Conservation (phyloP, 805 yeast species). For the Peterozyma toletana region DNA sequence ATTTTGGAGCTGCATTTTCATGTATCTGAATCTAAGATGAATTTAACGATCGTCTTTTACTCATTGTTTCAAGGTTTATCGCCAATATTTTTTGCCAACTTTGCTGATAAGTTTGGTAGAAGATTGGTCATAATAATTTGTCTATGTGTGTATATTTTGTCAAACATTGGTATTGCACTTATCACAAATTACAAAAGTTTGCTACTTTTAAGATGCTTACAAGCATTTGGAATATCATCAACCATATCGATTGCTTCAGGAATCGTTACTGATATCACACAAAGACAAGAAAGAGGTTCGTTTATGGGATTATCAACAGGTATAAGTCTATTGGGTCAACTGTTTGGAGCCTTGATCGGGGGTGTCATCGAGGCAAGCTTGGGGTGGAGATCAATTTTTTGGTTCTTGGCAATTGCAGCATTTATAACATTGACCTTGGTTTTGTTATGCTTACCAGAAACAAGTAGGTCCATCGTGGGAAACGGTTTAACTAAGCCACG, state of each 20-base stretch:
- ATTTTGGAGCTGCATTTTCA: constrained; percentile 46
- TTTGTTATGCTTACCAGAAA: constrained; percentile 58
- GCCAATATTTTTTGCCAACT: constrained; percentile 61
- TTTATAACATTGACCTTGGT: constrained; percentile 31
- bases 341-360: constrained; percentile 72
- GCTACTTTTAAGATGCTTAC: constrained; percentile 64
- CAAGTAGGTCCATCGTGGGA: constrained; percentile 65
- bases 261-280: constrained; percentile 66
- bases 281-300: constrained; percentile 61
- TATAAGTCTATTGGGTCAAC: constrained; percentile 62
- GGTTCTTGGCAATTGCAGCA: constrained; percentile 65
- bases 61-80: constrained; percentile 69
- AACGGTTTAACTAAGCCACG: constrained; percentile 49
- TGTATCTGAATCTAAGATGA: constrained; percentile 50
- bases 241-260: constrained; percentile 67
- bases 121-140: constrained; percentile 58
- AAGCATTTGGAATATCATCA: constrained; percentile 74
- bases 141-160: constrained; percentile 45
- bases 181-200: constrained; percentile 51
- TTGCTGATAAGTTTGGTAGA: constrained; percentile 69
- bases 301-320: constrained; percentile 63
- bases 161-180: constrained; percentile 62
- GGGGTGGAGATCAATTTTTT: constrained; percentile 74
- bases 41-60: constrained; percentile 71
- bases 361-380: constrained; percentile 42